Percentiles rank a stretch among this genome's conserved stretches.
phyloP scores from a whole-genome alignment of 306 rosid species.

The Quercus alba region DNA sequence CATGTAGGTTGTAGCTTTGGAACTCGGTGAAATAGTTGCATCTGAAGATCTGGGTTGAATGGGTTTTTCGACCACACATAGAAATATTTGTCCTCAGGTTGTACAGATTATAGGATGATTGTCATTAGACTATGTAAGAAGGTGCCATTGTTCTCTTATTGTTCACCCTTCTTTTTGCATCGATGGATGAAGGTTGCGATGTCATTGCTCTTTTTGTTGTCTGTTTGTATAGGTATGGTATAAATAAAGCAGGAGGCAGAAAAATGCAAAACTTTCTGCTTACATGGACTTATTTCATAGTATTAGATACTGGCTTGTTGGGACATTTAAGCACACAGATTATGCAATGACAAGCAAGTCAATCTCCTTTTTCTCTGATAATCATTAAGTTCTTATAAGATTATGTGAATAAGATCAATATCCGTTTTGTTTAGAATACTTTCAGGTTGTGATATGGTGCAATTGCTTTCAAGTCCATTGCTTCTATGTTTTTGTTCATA shows the following conservation, averaged over 20 bases:
- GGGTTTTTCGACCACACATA: constrained; percentile 52
- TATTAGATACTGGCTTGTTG: constrained; percentile 11
- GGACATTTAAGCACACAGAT: constrained; percentile 23
- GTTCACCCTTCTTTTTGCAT: neutral
- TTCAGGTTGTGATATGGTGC: neutral
- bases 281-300: constrained; percentile 8
- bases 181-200: constrained; percentile 32
- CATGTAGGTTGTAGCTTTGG: constrained; percentile 85
- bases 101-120: constrained; percentile 64
- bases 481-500: neutral
- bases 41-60: constrained; percentile 33
- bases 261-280: constrained; percentile 27
- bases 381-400: neutral
- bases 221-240: constrained; percentile 39
- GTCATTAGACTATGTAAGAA: constrained; percentile 30
- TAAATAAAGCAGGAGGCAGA: constrained; percentile 34
- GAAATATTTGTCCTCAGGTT: constrained; percentile 32
- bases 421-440: neutral
- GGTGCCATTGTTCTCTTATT: constrained; percentile 30
- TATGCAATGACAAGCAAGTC: constrained; percentile 32
- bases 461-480: neutral
- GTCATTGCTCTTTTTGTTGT: constrained; percentile 38
- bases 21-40: constrained; percentile 37
- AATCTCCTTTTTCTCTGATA: neutral
- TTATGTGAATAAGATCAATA: neutral